Evolutionary conservation across 1,139 yeast genomes (phyloP), one percentile per base, ranked within the genome.

Genomic region (Debaryomyces psychrophilus): DNA sequence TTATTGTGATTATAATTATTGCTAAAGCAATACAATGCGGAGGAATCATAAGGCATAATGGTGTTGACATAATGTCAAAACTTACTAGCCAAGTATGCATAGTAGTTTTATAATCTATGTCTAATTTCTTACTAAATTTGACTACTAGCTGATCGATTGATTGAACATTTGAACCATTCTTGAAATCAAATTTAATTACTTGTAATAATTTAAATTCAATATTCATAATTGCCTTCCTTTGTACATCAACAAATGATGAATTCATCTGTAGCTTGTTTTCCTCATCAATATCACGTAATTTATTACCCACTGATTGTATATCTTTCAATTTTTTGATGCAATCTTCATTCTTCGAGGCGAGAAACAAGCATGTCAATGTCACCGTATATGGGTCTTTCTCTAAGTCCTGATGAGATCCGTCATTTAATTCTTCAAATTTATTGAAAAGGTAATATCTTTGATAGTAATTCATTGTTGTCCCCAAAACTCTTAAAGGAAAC

Each of bases 281-380:
- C 26, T 62, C 67, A 40, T 56, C 60, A 14, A 60, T 49, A 44
- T 72, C 77, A 47, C 77, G 59, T 33, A 73, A 50, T 51, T 69
- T 71, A 53, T 73, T 73, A n/a, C 73, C 72, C 9, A 69, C 70
- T 2, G 57, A 45, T 40, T 86, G 77, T 9, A 81, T 71, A 44
- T 88, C 93, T 49, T 82, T 73, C 14, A 87, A 67, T 57, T 88
- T 87, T 64, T 92, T 92, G 34, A 92, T 85, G 36, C 96, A 90
- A 61, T 92, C 98, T 60, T 90, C 96, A 55, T 85, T 83, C 63
- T 93, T 92, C 37, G 87, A 76, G 2, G 97, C 89, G 29, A 90
- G 76, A 50, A 90, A 81, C n/a, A 93, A 60, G 49, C 95, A 81
- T 5, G 96, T 80, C 4, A 87, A 67, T 0, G 89, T 90, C 18